These are phyloP conservation scores for Ophiosphaerella narmari DNA, from an alignment of 2,329 filamentous ascomycete species.

Conservation along the genomic window DNA sequence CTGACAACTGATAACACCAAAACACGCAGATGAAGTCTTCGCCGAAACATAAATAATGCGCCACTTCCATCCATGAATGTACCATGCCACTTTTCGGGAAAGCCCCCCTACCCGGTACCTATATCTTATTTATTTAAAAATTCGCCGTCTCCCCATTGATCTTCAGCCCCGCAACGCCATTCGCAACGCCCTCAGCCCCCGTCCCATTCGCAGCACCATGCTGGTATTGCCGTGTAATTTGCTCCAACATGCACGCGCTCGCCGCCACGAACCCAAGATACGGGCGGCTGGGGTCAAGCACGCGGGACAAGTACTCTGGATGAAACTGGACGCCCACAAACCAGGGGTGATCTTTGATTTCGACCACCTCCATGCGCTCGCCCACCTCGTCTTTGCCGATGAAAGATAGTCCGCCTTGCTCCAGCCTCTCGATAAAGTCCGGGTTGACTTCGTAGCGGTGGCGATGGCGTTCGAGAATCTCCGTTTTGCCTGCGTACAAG, in stretches of 20 bases:
- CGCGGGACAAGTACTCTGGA: slow-evolving; percentile 80
- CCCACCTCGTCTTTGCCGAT: slow-evolving; percentile 79
- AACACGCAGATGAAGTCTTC: too few species aligned
- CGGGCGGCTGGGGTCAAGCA: slow-evolving; percentile 73
- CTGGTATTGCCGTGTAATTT: slow-evolving; percentile 45
- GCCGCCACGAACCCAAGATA: slow-evolving; percentile 88
- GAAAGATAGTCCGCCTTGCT: slow-evolving; percentile 72
- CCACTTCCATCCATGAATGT: too few species aligned
- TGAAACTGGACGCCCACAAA: slow-evolving; percentile 89
- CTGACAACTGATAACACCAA: too few species aligned
- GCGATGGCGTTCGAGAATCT: slow-evolving; percentile 73
- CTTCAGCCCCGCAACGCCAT: slow-evolving; percentile 28
- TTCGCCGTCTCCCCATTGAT: slow-evolving; percentile 20
- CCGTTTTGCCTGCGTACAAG: slow-evolving; percentile 65
- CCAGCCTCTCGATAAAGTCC: slow-evolving; percentile 69
- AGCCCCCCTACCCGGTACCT: too few species aligned
- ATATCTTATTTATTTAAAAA: slow-evolving; percentile 9
- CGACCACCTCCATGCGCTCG: slow-evolving; percentile 80
- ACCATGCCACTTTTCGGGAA: too few species aligned
- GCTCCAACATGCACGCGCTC: slow-evolving; percentile 67
- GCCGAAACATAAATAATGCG: too few species aligned
- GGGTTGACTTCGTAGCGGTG: slow-evolving; percentile 94
- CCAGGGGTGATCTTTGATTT: slow-evolving; percentile 81
- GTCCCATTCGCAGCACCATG: slow-evolving; percentile 16
- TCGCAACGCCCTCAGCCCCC: slow-evolving; percentile 24